Percentiles rank a stretch among this genome's conserved stretches.
These are phyloP conservation scores for Lecanoromycetidae sp. DNA, from an alignment of 2,329 filamentous ascomycete species.

Conservation along the genomic window DNA sequence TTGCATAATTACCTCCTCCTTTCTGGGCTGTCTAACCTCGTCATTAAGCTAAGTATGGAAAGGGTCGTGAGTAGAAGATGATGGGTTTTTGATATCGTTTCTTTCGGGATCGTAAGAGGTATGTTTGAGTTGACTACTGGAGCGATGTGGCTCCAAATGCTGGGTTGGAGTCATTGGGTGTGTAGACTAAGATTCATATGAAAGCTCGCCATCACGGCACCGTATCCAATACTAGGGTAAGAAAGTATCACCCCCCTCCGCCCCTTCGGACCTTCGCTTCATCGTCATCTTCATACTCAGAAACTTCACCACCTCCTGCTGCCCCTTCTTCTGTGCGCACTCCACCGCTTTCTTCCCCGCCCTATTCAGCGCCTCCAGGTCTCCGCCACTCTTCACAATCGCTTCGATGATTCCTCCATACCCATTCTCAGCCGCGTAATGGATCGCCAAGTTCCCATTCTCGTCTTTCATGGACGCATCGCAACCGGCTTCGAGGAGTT, in stretches of 20 bases:
- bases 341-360: background rate
- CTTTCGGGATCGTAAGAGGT: too few species aligned
- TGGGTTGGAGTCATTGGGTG: too few species aligned
- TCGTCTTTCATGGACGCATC: background rate
- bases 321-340: constrained; percentile 1
- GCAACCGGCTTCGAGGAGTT: constrained; percentile 1
- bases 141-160: too few species aligned
- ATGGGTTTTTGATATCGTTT: too few species aligned
- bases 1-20: too few species aligned
- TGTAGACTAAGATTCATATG: too few species aligned
- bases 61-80: too few species aligned
- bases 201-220: too few species aligned
- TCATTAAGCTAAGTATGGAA: too few species aligned
- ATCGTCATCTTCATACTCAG: background rate
- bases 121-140: too few species aligned
- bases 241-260: background rate
- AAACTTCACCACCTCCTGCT: background rate
- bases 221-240: too few species aligned
- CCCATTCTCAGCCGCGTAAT: constrained; percentile 6
- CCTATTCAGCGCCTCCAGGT: background rate
- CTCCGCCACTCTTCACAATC: background rate
- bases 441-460: background rate
- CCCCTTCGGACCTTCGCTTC: background rate
- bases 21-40: too few species aligned
- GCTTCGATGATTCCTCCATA: background rate